These are phyloP conservation scores for Botrytis byssoidea DNA, from an alignment of 2,329 filamentous ascomycete species.

Conservation along the genomic window DNA sequence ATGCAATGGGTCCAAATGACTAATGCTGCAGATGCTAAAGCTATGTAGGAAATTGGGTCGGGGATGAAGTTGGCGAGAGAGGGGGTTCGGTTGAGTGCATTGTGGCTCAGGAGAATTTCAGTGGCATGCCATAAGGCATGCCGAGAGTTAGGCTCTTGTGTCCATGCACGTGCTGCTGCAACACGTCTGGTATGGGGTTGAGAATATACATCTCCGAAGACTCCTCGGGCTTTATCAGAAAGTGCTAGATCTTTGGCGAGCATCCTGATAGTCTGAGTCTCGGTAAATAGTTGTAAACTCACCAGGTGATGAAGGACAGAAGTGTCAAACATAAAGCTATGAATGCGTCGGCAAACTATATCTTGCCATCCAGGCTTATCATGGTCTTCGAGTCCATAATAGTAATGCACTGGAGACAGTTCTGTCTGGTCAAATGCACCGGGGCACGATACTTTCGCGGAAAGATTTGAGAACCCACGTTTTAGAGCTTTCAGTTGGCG, in stretches of 20 bases:
- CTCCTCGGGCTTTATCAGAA: neutral
- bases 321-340: constrained; percentile 39
- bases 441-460: constrained; percentile 16
- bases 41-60: constrained; percentile 41
- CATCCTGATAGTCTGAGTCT: constrained; percentile 38
- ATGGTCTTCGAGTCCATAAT: constrained; percentile 33
- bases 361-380: constrained; percentile 25
- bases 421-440: constrained; percentile 24
- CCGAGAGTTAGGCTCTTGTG: constrained; percentile 36
- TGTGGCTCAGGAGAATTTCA: constrained; percentile 35
- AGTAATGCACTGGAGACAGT: constrained; percentile 25
- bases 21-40: constrained; percentile 38
- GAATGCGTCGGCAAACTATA: constrained; percentile 33
- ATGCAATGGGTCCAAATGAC: constrained; percentile 43
- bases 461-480: constrained; percentile 24
- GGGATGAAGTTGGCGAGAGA: constrained; percentile 22
- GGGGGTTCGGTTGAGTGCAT: constrained; percentile 12
- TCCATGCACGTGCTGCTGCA: constrained; percentile 38
- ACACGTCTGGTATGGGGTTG: constrained; percentile 28
- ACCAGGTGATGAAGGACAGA: constrained; percentile 43
- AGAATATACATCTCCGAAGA: neutral
- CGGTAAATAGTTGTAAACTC: constrained; percentile 41
- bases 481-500: constrained; percentile 29
- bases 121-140: constrained; percentile 41
- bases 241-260: constrained; percentile 31